Conservation (phyloP, 2,329 filamentous ascomycete species). For the Cordyceps cateniannulata region DNA sequence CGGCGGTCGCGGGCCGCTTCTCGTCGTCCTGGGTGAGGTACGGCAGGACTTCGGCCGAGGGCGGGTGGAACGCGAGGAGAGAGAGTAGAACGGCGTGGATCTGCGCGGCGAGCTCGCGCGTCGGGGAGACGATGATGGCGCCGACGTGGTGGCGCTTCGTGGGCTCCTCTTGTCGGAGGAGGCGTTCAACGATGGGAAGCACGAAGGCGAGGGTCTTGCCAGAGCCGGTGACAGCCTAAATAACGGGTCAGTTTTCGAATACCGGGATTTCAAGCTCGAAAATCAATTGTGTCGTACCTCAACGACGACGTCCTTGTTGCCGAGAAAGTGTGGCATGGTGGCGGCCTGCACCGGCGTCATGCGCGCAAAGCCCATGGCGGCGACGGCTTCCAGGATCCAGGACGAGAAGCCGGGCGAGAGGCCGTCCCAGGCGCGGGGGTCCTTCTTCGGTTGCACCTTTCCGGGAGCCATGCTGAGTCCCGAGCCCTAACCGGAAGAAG, state of each 20-base stretch:
- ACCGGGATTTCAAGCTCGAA: neutral
- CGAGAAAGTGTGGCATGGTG: slow-evolving; percentile 80
- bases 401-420: slow-evolving; percentile 33
- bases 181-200: slow-evolving; percentile 74
- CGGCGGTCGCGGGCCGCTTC: slow-evolving; percentile 41
- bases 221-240: slow-evolving; percentile 75
- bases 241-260: neutral
- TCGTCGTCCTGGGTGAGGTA: slow-evolving; percentile 45
- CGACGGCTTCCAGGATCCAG: slow-evolving; percentile 82
- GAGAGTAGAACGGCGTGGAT: slow-evolving; percentile 76
- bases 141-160: slow-evolving; percentile 86
- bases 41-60: slow-evolving; percentile 62
- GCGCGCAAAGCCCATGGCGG: slow-evolving; percentile 75
- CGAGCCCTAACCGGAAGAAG: neutral
- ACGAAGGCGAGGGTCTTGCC: slow-evolving; percentile 86
- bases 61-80: slow-evolving; percentile 74
- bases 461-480: slow-evolving; percentile 24
- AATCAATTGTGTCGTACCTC: slow-evolving; percentile 45
- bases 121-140: slow-evolving; percentile 88
- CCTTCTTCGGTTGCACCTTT: slow-evolving; percentile 34
- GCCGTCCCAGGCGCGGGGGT: slow-evolving; percentile 39
- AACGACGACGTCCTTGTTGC: slow-evolving; percentile 87
- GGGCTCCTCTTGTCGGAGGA: slow-evolving; percentile 73
- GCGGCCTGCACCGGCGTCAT: slow-evolving; percentile 96
- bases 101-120: slow-evolving; percentile 80